A percentile compares a stretch with the other conserved stretches of the same genome.
Evolutionary conservation across 352 stramenopile genomes (phyloP).

Genomic region (Aphanomyces invadans): DNA sequence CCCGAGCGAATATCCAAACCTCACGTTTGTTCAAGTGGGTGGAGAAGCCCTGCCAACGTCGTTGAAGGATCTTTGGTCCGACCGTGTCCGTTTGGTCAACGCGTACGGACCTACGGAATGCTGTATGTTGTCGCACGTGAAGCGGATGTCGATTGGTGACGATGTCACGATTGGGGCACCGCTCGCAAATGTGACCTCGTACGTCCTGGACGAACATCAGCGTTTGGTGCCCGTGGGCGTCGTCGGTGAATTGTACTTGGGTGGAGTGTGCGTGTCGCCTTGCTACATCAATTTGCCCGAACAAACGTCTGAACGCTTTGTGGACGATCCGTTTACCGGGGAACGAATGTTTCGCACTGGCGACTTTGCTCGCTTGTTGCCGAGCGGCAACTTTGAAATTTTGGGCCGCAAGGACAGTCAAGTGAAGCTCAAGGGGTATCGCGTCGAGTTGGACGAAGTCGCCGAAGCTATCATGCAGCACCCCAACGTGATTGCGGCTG

Average conservation of each 20-base stretch:
- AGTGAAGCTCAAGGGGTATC: constrained; percentile 76
- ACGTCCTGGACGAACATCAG: background rate
- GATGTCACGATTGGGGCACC: background rate
- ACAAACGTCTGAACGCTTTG: constrained; percentile 12
- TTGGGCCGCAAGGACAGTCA: constrained; percentile 60
- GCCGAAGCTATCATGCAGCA: constrained; percentile 49
- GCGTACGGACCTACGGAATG: constrained; percentile 3
- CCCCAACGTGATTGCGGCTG: constrained; percentile 33
- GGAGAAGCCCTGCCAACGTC: background rate
- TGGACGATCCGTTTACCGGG: constrained; percentile 56
- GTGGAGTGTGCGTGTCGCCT: background rate
- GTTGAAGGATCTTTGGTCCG: background rate
- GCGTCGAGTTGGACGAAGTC: constrained; percentile 75
- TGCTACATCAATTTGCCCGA: constrained; percentile 3
- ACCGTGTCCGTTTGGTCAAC: background rate
- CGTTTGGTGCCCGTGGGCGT: background rate
- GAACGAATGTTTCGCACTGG: constrained; percentile 90
- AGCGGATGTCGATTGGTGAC: background rate
- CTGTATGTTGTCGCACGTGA: background rate
- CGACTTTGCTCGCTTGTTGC: constrained; percentile 85
- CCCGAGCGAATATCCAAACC: background rate
- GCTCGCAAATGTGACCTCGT: background rate
- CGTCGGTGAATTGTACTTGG: background rate
- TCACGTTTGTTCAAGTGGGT: background rate
- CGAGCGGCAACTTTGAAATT: constrained; percentile 86